Percentiles rank a stretch among this genome's conserved stretches.
phyloP scores from a whole-genome alignment of 768 basidiomycete species.

The Amyloporia xantha region DNA sequence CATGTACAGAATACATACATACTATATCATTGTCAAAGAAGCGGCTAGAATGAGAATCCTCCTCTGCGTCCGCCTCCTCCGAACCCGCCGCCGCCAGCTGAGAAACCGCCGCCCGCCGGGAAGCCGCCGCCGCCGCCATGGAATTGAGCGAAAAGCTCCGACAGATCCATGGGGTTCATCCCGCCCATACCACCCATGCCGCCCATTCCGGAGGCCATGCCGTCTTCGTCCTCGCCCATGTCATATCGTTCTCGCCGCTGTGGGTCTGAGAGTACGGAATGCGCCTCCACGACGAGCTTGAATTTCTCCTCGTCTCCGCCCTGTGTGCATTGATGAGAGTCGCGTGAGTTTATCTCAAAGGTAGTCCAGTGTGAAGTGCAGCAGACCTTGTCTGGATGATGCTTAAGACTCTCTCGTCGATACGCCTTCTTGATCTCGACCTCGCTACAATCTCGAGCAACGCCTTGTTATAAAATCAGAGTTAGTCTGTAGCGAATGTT shows the following conservation, averaged over 20 bases:
- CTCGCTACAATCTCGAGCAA: slow-evolving; percentile 56
- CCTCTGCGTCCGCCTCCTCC: not conserved
- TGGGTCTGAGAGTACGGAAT: slow-evolving; percentile 77
- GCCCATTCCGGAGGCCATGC: slow-evolving; percentile 26
- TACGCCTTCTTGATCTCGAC: slow-evolving; percentile 88
- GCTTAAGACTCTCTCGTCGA: slow-evolving; percentile 76
- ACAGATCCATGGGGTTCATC: slow-evolving; percentile 38
- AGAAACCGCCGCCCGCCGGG: slow-evolving; percentile 23
- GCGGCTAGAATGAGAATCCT: not conserved
- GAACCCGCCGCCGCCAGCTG: slow-evolving; percentile 14
- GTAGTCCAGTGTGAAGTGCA: not conserved
- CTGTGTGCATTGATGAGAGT: slow-evolving; percentile 26
- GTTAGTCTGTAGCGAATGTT: no score
- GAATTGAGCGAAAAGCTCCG: slow-evolving; percentile 62
- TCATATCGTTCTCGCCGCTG: slow-evolving; percentile 70
- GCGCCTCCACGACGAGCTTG: slow-evolving; percentile 81
- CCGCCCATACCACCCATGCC: slow-evolving; percentile 34
- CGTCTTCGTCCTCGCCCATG: slow-evolving; percentile 77
- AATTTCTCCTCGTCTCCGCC: slow-evolving; percentile 96
- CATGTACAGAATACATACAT: no score
- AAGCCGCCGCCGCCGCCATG: slow-evolving; percentile 32
- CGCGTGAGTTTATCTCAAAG: not conserved
- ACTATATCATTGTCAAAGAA: no score
- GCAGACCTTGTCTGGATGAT: slow-evolving; percentile 77
- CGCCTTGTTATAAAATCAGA: slow-evolving; percentile 20